A percentile compares a stretch with the other conserved stretches of the same genome.
These are phyloP conservation scores for Letharia columbiana DNA, from an alignment of 495 filamentous ascomycete genomes.

Conservation along the genomic window DNA sequence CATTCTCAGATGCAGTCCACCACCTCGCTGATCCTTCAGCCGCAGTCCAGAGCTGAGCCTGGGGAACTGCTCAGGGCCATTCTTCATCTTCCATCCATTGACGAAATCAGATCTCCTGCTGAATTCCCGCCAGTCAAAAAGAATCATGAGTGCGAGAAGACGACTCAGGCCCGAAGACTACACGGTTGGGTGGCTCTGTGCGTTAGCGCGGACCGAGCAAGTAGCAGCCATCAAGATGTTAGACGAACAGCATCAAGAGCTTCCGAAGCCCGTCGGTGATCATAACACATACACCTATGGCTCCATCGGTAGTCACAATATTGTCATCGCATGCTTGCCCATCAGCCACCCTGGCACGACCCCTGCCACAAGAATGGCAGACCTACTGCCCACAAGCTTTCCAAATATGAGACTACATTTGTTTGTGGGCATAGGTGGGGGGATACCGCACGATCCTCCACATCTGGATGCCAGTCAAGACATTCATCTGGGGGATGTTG, in stretches of 20 bases:
- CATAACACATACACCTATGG: constrained; percentile 31
- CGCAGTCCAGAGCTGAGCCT: neutral
- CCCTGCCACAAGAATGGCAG: constrained; percentile 29
- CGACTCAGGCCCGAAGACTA: constrained; percentile 24
- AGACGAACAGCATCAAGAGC: constrained; percentile 17
- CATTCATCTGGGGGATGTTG: constrained; percentile 38
- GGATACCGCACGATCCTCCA: constrained; percentile 19
- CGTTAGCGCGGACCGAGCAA: constrained; percentile 23
- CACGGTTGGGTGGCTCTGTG: constrained; percentile 29
- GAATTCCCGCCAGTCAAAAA: neutral
- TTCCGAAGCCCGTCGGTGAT: constrained; percentile 21
- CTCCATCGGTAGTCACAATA: constrained; percentile 29
- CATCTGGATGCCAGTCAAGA: constrained; percentile 24
- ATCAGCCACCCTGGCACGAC: constrained; percentile 27
- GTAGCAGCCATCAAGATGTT: constrained; percentile 26
- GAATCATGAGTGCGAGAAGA: neutral
- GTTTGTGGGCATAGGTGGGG: constrained; percentile 33
- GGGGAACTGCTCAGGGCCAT: neutral
- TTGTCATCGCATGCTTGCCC: constrained; percentile 33
- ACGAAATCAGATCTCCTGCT: neutral
- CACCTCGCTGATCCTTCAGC: neutral
- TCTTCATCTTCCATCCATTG: neutral
- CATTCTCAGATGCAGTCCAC: no score
- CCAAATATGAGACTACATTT: constrained; percentile 31
- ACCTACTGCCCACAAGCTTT: constrained; percentile 32